Conservation (phyloP, 176 grass and related monocot species). For the barley (Hordeum vulgare) region DNA sequence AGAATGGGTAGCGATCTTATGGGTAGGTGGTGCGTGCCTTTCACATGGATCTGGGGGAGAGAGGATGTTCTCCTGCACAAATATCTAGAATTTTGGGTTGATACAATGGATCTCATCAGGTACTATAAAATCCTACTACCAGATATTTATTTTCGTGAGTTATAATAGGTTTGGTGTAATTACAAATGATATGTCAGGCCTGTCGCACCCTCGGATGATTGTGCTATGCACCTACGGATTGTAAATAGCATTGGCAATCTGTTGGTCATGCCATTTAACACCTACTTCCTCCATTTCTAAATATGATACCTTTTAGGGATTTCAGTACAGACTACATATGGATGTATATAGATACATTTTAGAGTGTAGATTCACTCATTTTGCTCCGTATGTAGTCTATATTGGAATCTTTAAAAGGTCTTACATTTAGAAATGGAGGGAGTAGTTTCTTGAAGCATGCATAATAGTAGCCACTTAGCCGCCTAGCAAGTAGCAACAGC, state of each 20-base stretch:
- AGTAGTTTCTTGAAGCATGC: neutral
- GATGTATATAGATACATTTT: too few species aligned
- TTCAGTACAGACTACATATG: too few species aligned
- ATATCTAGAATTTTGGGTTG: neutral
- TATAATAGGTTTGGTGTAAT: neutral
- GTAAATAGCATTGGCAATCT: neutral
- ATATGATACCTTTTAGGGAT: too few species aligned
- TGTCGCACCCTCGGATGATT: neutral
- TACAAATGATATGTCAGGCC: neutral
- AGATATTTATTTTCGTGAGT: neutral
- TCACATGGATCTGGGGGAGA: slow-evolving; percentile 6
- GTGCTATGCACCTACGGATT: neutral
- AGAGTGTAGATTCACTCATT: too few species aligned
- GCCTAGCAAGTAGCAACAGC: neutral
- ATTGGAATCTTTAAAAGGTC: too few species aligned
- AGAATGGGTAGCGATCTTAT: neutral
- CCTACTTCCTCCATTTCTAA: neutral
- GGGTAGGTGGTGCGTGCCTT: neutral
- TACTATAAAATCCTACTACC: neutral
- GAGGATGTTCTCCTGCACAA: neutral
- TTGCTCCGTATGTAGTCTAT: too few species aligned
- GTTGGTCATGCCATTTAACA: neutral
- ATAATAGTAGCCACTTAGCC: neutral
- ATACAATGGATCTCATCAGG: neutral
- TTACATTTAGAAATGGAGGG: too few species aligned